phyloP scores from a whole-genome alignment of 2,329 filamentous ascomycete genomes.

The Pleoardoris graminearum region DNA sequence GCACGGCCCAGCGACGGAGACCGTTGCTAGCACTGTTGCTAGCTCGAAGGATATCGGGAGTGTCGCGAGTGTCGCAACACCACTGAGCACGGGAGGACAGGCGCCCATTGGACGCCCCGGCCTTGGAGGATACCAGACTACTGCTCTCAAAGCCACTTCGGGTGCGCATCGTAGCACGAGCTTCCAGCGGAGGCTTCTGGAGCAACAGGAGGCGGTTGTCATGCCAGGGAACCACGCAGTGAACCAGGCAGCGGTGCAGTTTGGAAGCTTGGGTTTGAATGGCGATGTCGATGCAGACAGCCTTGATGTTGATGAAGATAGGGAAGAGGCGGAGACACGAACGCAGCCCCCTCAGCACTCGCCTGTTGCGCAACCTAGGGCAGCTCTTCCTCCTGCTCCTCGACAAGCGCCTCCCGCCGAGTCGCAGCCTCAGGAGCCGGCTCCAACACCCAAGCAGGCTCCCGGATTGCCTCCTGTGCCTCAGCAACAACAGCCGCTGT shows the following conservation, averaged over 20 bases:
- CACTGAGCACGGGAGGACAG: slow-evolving; percentile 56
- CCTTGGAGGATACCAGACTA: slow-evolving; percentile 75
- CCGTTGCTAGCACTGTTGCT: slow-evolving; percentile 83
- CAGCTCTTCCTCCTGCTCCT: slow-evolving; percentile 77
- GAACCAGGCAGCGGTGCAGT: slow-evolving; percentile 90
- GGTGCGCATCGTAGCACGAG: slow-evolving; percentile 69
- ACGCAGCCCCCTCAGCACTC: slow-evolving; percentile 93
- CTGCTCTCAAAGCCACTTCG: slow-evolving; percentile 76
- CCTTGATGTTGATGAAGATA: slow-evolving; percentile 84
- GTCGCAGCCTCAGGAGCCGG: slow-evolving; percentile 42
- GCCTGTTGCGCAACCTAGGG: slow-evolving; percentile 80
- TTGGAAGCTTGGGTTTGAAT: slow-evolving; percentile 91
- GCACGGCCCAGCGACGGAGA: slow-evolving; percentile 74
- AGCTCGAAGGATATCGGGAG: slow-evolving; percentile 76
- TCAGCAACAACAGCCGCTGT: slow-evolving; percentile 54
- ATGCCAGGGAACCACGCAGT: slow-evolving; percentile 98
- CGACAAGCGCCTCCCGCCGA: slow-evolving; percentile 50
- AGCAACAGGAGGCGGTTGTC: slow-evolving; percentile 96
- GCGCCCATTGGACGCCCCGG: slow-evolving; percentile 64
- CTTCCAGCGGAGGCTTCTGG: slow-evolving; percentile 82
- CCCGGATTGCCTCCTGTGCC: slow-evolving; percentile 65
- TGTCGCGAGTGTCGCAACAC: slow-evolving; percentile 57
- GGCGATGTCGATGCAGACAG: slow-evolving; percentile 67
- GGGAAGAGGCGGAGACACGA: slow-evolving; percentile 93
- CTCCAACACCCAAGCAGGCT: slow-evolving; percentile 61